Evolutionary conservation across 2,329 filamentous ascomycete genomes (phyloP), one percentile per base, ranked within the genome.

Genomic region (Pezicula neosporulosa): DNA sequence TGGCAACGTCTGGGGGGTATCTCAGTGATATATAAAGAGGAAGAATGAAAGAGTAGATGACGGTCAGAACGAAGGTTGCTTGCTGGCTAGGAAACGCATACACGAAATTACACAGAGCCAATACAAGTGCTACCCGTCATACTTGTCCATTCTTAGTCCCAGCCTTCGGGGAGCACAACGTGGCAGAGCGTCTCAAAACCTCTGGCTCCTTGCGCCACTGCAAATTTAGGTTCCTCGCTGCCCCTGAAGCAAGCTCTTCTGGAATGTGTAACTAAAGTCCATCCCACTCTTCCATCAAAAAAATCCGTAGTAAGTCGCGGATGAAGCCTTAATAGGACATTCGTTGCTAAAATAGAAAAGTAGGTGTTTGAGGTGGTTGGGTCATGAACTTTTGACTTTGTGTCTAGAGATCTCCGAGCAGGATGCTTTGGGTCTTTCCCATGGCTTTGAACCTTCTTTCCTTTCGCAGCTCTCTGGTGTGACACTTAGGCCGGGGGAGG

Each of bases 121-220:
- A 30, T 54, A 44, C 27, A 49, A 44, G 45, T 49, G 51, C 47
- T 50, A 53, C 51, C 54, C 53, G 52, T 50, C 43, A 56, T 41
- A 39, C 21, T 45, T 56, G 43, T 51, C 53, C 57, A 63, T 65
- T 62, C 59, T 55, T 57, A 59, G 54, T 52, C 51, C 50, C 47
- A 58, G 53, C 55, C 60, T 59, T 57, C 46, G 19, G 41, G 35
- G 18, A 50, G 51, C 41, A 56, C 42, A 55, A 55, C 56, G 55
- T 58, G 56, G 57, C 52, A 52, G 21, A 24, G 30, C 45, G 37
- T 44, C 47, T 46, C 48, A 37, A 30, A 44, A 41, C 10, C 30
- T 45, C 38, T 47, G 12, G 46, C 49, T 57, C 59, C 57, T 61
- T 60, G 44, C 57, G 49, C 51, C 42, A 48, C 46, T 51, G 30